Conservation (phyloP, 768 basidiomycete species). For the Dacryopinax spathularia region DNA sequence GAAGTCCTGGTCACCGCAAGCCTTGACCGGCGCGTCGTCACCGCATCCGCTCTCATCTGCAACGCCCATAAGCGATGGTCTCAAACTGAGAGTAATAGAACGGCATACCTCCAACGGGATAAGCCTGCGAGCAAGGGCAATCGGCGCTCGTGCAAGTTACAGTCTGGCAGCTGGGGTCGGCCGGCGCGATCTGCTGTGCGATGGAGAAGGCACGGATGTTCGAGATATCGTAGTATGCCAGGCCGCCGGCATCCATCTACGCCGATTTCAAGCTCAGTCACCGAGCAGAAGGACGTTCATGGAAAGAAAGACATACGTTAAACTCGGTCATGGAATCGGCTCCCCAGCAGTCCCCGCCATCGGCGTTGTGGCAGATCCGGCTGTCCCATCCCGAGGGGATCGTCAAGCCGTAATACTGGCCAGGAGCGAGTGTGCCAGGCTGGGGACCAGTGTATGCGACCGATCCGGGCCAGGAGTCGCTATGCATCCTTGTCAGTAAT, state of each 20-base stretch:
- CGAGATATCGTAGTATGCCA: background rate
- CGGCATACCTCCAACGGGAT: background rate
- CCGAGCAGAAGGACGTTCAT: background rate
- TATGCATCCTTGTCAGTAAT: background rate
- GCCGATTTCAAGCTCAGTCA: background rate
- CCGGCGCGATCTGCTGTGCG: constrained; percentile 1
- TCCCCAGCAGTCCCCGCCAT: background rate
- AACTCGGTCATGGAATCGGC: background rate
- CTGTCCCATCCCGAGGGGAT: background rate
- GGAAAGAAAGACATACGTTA: background rate
- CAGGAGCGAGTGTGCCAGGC: background rate
- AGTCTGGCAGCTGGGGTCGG: background rate
- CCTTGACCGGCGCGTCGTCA: background rate
- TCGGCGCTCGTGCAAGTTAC: background rate
- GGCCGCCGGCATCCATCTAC: background rate
- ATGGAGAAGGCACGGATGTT: background rate
- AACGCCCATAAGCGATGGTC: background rate
- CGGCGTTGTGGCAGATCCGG: background rate
- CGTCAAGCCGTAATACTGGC: background rate
- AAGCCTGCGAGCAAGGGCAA: background rate
- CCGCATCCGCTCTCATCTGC: background rate
- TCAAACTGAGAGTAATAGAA: background rate
- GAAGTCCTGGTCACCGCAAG: background rate
- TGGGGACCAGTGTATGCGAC: background rate
- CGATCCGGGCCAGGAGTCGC: background rate